Conservation (phyloP, 768 basidiomycete species). For the Boletus pseudo-olivaceus region DNA sequence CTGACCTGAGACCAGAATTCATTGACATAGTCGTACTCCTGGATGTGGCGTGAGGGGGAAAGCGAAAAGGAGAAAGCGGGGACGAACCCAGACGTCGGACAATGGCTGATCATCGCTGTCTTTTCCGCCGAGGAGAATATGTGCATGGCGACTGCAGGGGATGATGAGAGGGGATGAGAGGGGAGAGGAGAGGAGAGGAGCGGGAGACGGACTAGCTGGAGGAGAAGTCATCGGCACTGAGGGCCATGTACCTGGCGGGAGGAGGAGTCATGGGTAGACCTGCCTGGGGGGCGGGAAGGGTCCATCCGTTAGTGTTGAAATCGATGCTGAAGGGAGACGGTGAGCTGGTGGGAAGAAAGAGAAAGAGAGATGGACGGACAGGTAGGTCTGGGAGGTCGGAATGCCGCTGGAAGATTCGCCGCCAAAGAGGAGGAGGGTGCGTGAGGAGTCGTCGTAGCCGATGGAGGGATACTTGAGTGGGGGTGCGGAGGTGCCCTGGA, state of each 20-base stretch:
- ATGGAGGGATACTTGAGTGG: slow-evolving; percentile 71
- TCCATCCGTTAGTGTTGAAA: slow-evolving; percentile 60
- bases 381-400: slow-evolving; percentile 59
- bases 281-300: slow-evolving; percentile 47
- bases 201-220: slow-evolving; percentile 69
- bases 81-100: slow-evolving; percentile 70
- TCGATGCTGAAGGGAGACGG: slow-evolving; percentile 46
- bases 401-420: slow-evolving; percentile 68
- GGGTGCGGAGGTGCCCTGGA: slow-evolving; percentile 52
- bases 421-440: slow-evolving; percentile 68
- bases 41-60: slow-evolving; percentile 9
- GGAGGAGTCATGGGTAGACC: slow-evolving; percentile 47
- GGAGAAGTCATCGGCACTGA: slow-evolving; percentile 68
- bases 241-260: slow-evolving; percentile 58
- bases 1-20: slow-evolving; percentile 71
- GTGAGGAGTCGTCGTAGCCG: slow-evolving; percentile 48
- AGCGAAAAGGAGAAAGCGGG: neutral
- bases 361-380: slow-evolving; percentile 42
- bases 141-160: slow-evolving; percentile 59
- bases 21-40: slow-evolving; percentile 77
- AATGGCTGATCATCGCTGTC: slow-evolving; percentile 50
- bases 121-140: slow-evolving; percentile 72
- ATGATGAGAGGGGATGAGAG: slow-evolving; percentile 16
- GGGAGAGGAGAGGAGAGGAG: slow-evolving; percentile 10
- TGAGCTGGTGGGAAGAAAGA: slow-evolving; percentile 1